Evolutionary conservation across 768 basidiomycete genomes (phyloP).

Genomic region (Mycena floridula): DNA sequence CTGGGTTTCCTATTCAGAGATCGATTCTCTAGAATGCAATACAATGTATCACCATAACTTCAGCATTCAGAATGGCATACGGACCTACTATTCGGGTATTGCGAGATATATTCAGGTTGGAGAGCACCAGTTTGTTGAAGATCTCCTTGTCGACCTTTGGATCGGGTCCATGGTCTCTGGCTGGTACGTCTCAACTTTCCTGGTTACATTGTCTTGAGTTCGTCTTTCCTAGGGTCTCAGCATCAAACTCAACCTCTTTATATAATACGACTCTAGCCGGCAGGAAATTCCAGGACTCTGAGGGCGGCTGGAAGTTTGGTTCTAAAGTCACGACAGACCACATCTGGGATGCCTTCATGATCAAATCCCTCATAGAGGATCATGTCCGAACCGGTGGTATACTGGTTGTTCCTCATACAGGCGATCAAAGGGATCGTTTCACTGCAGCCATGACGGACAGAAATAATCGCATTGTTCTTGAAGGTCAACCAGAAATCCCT

Average conservation of each 20-base stretch:
- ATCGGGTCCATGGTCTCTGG: conserved; percentile 13
- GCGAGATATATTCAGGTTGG: conserved; percentile 18
- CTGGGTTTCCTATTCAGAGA: no score
- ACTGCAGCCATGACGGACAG: conserved; percentile 17
- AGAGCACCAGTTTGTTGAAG: conserved; percentile 21
- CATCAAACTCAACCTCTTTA: conserved; percentile 9
- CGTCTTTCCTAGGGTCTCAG: conserved; percentile 12
- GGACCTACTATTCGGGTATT: conserved; percentile 15
- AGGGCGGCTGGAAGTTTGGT: conserved; percentile 20
- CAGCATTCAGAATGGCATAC: no score
- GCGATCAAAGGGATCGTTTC: conserved; percentile 20
- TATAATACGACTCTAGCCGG: conserved; percentile 11
- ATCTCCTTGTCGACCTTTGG: conserved; percentile 11
- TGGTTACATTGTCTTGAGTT: neutral
- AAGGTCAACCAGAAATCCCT: conserved; percentile 18
- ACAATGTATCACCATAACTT: no score
- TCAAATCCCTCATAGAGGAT: conserved; percentile 20
- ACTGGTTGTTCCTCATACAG: conserved; percentile 18
- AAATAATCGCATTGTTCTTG: conserved; percentile 14
- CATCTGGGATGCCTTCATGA: conserved; percentile 24
- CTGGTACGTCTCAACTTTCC: conserved; percentile 11
- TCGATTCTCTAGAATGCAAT: no score
- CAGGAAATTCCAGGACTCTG: conserved; percentile 4
- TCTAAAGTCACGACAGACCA: conserved; percentile 16
- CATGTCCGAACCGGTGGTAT: neutral